These are phyloP conservation scores for Leucosporidium scottii DNA, from an alignment of 768 basidiomycete genomes.

Conservation along the genomic window DNA sequence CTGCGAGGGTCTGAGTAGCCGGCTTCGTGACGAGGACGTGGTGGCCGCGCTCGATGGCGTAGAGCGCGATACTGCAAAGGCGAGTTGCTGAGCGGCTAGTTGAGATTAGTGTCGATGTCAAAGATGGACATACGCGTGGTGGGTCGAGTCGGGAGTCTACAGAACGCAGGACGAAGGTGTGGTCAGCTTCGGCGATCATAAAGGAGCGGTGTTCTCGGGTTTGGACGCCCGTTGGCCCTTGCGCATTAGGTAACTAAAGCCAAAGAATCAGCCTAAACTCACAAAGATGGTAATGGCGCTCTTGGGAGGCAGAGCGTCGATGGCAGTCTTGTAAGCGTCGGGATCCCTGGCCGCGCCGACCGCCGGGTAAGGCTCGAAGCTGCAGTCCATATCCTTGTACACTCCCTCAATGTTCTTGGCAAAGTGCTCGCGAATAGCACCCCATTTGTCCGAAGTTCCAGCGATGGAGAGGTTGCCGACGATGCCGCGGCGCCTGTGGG, in stretches of 20 bases:
- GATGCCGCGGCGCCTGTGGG: constrained; percentile 1
- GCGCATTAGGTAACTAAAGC: no score
- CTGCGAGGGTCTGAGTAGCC: constrained; percentile 72
- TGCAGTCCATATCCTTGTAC: constrained; percentile 14
- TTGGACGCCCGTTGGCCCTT: no score
- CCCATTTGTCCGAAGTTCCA: neutral
- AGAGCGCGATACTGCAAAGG: constrained; percentile 48
- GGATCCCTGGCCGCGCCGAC: neutral
- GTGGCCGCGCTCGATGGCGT: constrained; percentile 74
- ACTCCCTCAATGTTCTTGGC: constrained; percentile 5
- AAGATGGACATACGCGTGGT: neutral
- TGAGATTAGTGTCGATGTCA: no score
- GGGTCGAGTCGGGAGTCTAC: constrained; percentile 1
- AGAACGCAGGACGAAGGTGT: no score
- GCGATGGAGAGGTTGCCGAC: constrained; percentile 6
- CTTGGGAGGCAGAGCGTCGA: constrained; percentile 66
- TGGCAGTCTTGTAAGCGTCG: constrained; percentile 57
- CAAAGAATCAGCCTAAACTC: no score
- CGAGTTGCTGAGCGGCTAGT: constrained; percentile 64
- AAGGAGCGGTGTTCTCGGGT: no score
- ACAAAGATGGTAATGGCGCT: constrained; percentile 81
- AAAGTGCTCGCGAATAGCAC: constrained; percentile 1
- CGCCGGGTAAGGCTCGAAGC: neutral
- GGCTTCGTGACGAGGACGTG: constrained; percentile 93
- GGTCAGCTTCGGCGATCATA: no score